These are phyloP conservation scores for Actinidia arguta DNA, from an alignment of 179 eudicot species.

Conservation along the genomic window DNA sequence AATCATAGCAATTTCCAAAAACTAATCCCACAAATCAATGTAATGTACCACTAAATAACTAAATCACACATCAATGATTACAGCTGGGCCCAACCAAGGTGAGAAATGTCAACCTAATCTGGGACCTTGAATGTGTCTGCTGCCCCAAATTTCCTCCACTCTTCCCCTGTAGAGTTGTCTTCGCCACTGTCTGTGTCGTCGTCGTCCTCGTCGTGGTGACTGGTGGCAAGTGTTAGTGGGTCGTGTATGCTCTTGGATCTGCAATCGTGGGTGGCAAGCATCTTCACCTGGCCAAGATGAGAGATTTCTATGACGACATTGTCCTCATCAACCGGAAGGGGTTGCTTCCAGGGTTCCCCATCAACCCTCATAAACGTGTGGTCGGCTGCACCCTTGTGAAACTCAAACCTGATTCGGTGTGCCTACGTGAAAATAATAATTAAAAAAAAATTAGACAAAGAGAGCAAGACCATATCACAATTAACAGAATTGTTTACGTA, in stretches of 20 bases:
- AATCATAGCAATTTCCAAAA: not conserved
- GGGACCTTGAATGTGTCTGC: slow-evolving; percentile 37
- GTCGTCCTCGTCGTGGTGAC: not conserved
- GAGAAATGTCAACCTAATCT: slow-evolving; percentile 37
- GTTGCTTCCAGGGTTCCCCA: slow-evolving; percentile 61
- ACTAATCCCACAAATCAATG: not conserved
- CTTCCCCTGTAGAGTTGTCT: slow-evolving; percentile 47
- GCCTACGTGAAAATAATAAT: slow-evolving; percentile 26
- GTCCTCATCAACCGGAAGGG: slow-evolving; percentile 40
- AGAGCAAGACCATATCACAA: too few relatives aligned
- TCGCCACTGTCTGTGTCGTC: slow-evolving; percentile 35
- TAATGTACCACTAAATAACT: not conserved
- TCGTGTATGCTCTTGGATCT: slow-evolving; percentile 35
- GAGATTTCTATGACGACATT: slow-evolving; percentile 46
- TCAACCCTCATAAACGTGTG: slow-evolving; percentile 53
- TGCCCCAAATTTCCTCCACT: slow-evolving; percentile 39
- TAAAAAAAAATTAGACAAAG: too few relatives aligned
- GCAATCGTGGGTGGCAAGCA: slow-evolving; percentile 41
- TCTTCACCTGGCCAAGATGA: slow-evolving; percentile 43
- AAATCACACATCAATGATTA: not conserved
- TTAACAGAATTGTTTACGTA: too few relatives aligned
- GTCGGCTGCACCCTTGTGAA: slow-evolving; percentile 44
- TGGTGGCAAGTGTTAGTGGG: slow-evolving; percentile 4
- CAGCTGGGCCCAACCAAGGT: slow-evolving; percentile 43
- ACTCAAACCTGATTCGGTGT: slow-evolving; percentile 40